Percentiles rank a stretch among this genome's conserved stretches.
Evolutionary conservation across 805 yeast genomes (phyloP).

Genomic region (Ogataea philodendri): DNA sequence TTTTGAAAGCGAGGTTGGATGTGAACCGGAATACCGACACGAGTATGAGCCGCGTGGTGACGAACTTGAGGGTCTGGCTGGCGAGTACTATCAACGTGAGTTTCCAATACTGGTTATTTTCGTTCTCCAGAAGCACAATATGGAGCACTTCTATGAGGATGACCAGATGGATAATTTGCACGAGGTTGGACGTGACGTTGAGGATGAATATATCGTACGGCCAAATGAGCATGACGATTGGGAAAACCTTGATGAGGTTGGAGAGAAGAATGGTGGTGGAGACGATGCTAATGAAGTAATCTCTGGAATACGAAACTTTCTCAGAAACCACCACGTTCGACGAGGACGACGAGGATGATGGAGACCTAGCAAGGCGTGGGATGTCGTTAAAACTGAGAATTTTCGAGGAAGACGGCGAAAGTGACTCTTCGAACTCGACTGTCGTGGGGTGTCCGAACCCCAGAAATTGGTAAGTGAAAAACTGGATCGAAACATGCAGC

Average conservation of each 20-base stretch:
- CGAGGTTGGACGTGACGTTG: conserved; percentile 33
- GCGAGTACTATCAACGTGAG: conserved; percentile 26
- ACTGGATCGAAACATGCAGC: conserved; percentile 32
- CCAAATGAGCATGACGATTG: conserved; percentile 94
- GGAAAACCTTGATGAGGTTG: conserved; percentile 77
- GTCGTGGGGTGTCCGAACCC: conserved; percentile 31
- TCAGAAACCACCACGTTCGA: conserved; percentile 12
- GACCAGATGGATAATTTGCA: conserved; percentile 32
- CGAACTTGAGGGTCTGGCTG: conserved; percentile 25
- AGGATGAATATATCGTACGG: conserved; percentile 81
- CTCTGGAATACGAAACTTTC: conserved; percentile 36
- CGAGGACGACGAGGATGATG: conserved; percentile 14
- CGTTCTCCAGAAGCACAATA: conserved; percentile 29
- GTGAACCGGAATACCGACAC: conserved; percentile 21
- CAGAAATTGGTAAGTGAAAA: conserved; percentile 32
- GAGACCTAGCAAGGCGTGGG: conserved; percentile 7
- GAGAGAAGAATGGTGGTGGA: conserved; percentile 73
- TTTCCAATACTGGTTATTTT: conserved; percentile 30
- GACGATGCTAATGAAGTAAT: conserved; percentile 40
- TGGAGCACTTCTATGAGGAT: conserved; percentile 34
- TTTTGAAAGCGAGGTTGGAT: conserved; percentile 20
- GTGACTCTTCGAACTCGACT: conserved; percentile 19
- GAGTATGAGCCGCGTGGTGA: conserved; percentile 23
- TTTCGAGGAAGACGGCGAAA: conserved; percentile 8
- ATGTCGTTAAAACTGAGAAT: conserved; percentile 1